Evolutionary conservation across 2,329 filamentous ascomycete species (phyloP).

Genomic region (Samsoniella hepiali): DNA sequence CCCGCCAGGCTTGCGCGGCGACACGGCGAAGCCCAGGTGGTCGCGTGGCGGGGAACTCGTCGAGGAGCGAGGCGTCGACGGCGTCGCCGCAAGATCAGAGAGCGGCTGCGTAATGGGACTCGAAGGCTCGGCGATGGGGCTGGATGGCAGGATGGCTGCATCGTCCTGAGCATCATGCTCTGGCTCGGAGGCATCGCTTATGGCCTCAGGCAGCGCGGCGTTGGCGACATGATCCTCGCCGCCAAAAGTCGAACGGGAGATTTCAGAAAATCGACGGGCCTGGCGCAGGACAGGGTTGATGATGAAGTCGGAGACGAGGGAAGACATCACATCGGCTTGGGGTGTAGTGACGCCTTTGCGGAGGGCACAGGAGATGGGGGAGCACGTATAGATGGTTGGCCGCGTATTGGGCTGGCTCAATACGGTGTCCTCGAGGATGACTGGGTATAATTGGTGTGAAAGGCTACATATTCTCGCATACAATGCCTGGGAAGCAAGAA

Average conservation of each 20-base stretch:
- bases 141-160: not conserved
- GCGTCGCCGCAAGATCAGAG: not conserved
- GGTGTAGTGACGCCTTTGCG: not conserved
- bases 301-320: constrained; percentile 61
- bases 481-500: not conserved
- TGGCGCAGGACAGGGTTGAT: constrained; percentile 65
- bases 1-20: constrained; percentile 29
- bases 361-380: not conserved
- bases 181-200: constrained; percentile 28
- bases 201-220: constrained; percentile 23
- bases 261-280: constrained; percentile 60
- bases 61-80: constrained; percentile 14
- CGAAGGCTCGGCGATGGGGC: not conserved
- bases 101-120: not conserved
- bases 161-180: constrained; percentile 9
- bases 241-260: constrained; percentile 39
- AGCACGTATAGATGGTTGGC: not conserved
- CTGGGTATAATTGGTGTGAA: not conserved
- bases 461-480: constrained; percentile 11
- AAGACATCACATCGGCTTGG: constrained; percentile 48
- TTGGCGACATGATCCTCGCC: constrained; percentile 33
- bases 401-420: not conserved
- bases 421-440: constrained; percentile 11
- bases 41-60: constrained; percentile 28
- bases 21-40: constrained; percentile 33